These are phyloP conservation scores for Phytophthora melonis DNA, from an alignment of 352 stramenopile species.

Conservation along the genomic window DNA sequence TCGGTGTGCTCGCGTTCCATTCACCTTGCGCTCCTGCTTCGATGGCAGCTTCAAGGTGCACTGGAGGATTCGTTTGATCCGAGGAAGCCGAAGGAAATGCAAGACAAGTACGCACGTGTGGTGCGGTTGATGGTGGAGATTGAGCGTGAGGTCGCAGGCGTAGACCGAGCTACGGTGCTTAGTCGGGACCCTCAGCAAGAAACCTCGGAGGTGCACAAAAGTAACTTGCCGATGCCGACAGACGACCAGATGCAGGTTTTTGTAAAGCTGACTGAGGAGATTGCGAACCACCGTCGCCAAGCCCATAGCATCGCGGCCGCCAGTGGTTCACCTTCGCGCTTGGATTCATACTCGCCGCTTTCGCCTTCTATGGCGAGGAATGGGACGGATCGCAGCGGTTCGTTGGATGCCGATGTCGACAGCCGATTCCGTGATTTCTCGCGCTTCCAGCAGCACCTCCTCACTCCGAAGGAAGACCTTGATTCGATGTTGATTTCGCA, in stretches of 20 bases:
- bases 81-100: constrained; percentile 82
- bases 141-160: constrained; percentile 83
- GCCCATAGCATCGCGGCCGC: constrained; percentile 44
- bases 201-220: constrained; percentile 50
- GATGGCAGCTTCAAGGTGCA: constrained; percentile 89
- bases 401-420: constrained; percentile 59
- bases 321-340: constrained; percentile 33
- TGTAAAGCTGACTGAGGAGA: constrained; percentile 81
- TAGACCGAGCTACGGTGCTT: constrained; percentile 72
- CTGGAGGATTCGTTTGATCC: constrained; percentile 86
- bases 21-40: constrained; percentile 82
- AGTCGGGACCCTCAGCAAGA: constrained; percentile 54
- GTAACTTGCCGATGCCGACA: constrained; percentile 81
- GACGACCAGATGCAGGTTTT: constrained; percentile 88
- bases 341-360: constrained; percentile 46
- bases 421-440: constrained; percentile 88
- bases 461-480: constrained; percentile 78
- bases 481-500: constrained; percentile 55
- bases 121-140: constrained; percentile 89
- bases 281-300: constrained; percentile 67
- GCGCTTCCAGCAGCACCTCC: constrained; percentile 86
- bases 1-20: constrained; percentile 90
- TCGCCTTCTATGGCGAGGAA: constrained; percentile 47
- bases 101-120: constrained; percentile 88
- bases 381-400: constrained; percentile 23